Conservation (phyloP, 352 stramenopile genomes). For the Phytophthora melonis region DNA sequence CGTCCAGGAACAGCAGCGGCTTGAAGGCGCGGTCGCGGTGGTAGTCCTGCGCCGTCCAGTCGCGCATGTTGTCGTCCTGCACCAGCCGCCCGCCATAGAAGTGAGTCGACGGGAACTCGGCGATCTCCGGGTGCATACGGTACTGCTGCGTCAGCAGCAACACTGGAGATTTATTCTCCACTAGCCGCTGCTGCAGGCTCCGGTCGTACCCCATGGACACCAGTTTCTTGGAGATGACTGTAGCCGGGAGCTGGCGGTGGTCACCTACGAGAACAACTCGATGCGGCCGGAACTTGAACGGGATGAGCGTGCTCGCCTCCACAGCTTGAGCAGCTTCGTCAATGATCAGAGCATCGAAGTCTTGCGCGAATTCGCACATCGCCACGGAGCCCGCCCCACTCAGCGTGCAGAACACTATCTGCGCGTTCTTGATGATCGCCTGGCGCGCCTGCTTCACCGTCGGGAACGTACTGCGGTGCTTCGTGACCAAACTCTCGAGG, state of each 20-base stretch:
- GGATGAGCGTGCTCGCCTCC: slow-evolving; percentile 97
- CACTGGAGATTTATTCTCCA: slow-evolving; percentile 79
- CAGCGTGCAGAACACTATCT: slow-evolving; percentile 90
- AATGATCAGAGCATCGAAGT: slow-evolving; percentile 97
- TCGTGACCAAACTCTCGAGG: slow-evolving; percentile 72
- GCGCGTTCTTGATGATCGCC: slow-evolving; percentile 74
- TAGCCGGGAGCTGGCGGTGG: slow-evolving; percentile 98
- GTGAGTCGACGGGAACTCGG: slow-evolving; percentile 93
- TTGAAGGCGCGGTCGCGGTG: slow-evolving; percentile 55
- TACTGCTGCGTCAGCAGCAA: slow-evolving; percentile 97
- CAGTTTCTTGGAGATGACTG: slow-evolving; percentile 94
- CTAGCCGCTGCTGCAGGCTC: slow-evolving; percentile 97
- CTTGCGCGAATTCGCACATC: slow-evolving; percentile 90
- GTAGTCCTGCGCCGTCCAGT: slow-evolving; percentile 81
- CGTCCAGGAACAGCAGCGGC: slow-evolving; percentile 77
- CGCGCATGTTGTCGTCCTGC: slow-evolving; percentile 76
- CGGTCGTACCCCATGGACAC: slow-evolving; percentile 89
- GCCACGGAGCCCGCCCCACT: slow-evolving; percentile 77
- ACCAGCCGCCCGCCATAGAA: slow-evolving; percentile 97
- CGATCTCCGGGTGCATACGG: slow-evolving; percentile 97
- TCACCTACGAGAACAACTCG: slow-evolving; percentile 92
- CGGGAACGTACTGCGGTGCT: slow-evolving; percentile 67
- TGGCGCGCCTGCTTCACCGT: slow-evolving; percentile 67
- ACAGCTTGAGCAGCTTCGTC: slow-evolving; percentile 98
- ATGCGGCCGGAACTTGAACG: slow-evolving; percentile 92